Percentiles rank a stretch among this genome's conserved stretches.
phyloP scores from a whole-genome alignment of 345 rosid genomes.

The Excoecaria cochinchinensis region DNA sequence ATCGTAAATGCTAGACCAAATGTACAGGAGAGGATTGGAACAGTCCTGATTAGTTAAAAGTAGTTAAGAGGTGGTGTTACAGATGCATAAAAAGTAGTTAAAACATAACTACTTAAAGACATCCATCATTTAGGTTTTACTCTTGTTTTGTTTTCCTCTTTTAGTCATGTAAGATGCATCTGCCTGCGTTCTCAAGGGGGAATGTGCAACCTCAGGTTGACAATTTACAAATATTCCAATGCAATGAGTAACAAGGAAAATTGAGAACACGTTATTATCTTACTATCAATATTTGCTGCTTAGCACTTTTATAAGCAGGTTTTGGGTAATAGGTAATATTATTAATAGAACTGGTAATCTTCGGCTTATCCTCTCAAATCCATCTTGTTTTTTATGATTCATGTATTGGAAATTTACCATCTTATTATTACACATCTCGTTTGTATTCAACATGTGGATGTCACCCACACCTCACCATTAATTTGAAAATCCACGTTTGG shows the following conservation, averaged over 20 bases:
- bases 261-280: neutral
- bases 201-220: neutral
- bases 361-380: too few species aligned
- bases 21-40: slow-evolving; percentile 2
- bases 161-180: neutral
- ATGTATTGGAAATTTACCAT: too few species aligned
- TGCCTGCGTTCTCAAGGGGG: neutral
- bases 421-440: too few species aligned
- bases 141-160: neutral
- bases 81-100: too few species aligned
- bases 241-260: too few species aligned
- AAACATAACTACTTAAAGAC: too few species aligned
- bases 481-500: too few species aligned
- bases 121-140: neutral
- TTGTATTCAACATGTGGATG: too few species aligned
- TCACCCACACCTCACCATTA: too few species aligned
- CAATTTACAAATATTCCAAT: neutral
- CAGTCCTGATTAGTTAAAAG: neutral
- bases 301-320: neutral
- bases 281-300: neutral
- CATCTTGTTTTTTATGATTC: too few species aligned
- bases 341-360: too few species aligned
- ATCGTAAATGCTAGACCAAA: neutral
- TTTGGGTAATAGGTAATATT: neutral
- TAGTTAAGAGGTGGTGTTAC: neutral